Evolutionary conservation across 257 asterid species (phyloP).

Genomic region (Striga asiatica): DNA sequence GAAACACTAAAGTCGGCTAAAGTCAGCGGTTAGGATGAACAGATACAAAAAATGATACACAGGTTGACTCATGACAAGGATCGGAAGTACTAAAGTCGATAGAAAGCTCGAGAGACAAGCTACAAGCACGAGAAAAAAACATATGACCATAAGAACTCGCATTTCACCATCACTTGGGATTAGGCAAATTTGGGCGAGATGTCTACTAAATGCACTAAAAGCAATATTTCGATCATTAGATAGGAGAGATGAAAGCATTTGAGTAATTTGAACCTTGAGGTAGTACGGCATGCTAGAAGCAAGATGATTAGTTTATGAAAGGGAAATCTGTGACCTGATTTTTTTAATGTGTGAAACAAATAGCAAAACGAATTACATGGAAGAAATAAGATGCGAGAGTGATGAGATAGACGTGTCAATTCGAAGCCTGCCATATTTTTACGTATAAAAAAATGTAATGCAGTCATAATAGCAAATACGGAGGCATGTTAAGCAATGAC

Average conservation of each 20-base stretch:
- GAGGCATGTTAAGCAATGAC: no score
- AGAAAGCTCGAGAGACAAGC: background rate
- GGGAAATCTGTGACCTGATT: background rate
- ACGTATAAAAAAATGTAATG: no score
- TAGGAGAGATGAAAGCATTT: background rate
- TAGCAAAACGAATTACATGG: background rate
- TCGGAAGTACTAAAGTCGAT: no score
- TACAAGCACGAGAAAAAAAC: no score
- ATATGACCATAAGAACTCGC: background rate
- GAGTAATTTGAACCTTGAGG: background rate
- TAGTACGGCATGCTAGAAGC: background rate
- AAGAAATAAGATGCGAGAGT: no score
- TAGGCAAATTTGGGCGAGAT: slow-evolving; percentile 5
- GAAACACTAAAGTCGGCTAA: no score
- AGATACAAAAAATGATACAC: no score
- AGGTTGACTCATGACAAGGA: no score
- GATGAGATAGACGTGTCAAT: no score
- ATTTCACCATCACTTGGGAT: background rate
- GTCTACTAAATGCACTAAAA: background rate
- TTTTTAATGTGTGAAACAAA: background rate
- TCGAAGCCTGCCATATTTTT: no score
- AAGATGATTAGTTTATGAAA: background rate
- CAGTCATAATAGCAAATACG: no score
- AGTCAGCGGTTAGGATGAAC: no score
- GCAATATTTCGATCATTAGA: background rate